Evolutionary conservation across 345 rosid genomes (phyloP).

Genomic region (Boechera retrofracta): DNA sequence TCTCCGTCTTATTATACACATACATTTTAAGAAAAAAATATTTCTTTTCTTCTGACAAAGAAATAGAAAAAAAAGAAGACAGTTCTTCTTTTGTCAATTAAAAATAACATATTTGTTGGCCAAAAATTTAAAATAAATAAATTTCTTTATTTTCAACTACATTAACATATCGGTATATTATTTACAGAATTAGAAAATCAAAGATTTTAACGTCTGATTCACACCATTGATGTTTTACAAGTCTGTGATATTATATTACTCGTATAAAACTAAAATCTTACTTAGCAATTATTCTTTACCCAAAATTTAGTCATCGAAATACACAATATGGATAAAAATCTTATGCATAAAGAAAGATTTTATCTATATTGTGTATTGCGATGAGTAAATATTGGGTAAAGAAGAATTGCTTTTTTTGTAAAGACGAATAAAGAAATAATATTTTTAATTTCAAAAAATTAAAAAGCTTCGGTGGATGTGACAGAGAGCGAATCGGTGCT

Average conservation of each 20-base stretch:
- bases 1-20: conserved; percentile 1
- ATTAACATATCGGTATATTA: neutral
- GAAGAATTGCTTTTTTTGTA: neutral
- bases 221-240: too few relatives aligned
- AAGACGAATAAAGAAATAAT: too few relatives aligned
- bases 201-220: neutral
- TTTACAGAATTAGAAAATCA: neutral
- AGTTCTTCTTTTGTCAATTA: neutral
- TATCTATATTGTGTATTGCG: neutral
- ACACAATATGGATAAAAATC: neutral
- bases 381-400: neutral
- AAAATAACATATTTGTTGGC: neutral
- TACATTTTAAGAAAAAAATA: neutral
- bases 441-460: too few relatives aligned
- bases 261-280: neutral
- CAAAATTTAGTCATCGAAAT: too few relatives aligned
- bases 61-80: neutral
- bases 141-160: neutral
- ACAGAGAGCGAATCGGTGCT: conserved; percentile 36
- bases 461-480: conserved; percentile 19
- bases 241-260: neutral
- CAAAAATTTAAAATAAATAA: too few relatives aligned
- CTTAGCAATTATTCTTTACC: too few relatives aligned
- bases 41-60: neutral
- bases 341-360: neutral